These are phyloP conservation scores for Erigeron canadensis DNA, from an alignment of 129 eudicot species.

Conservation along the genomic window DNA sequence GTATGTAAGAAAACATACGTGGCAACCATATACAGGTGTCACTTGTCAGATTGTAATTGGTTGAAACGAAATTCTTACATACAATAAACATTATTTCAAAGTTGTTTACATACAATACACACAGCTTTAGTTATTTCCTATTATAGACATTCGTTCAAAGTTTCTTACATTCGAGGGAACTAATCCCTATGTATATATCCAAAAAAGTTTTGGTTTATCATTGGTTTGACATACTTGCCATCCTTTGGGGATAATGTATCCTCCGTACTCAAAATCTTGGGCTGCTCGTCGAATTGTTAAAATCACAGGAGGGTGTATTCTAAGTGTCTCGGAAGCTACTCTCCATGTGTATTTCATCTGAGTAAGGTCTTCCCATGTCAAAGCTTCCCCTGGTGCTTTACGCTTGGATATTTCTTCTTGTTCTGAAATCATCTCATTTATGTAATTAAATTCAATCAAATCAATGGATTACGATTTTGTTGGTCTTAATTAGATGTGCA, in stretches of 20 bases:
- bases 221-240: constrained; percentile 43
- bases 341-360: constrained; percentile 49
- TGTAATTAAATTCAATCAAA: background rate
- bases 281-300: constrained; percentile 25
- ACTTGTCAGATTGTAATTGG: too few relatives aligned
- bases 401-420: constrained; percentile 33
- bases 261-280: constrained; percentile 38
- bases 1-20: too few relatives aligned
- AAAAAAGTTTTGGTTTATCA: background rate
- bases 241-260: constrained; percentile 52
- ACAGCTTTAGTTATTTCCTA: too few relatives aligned
- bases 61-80: too few relatives aligned
- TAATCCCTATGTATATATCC: too few relatives aligned
- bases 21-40: too few relatives aligned
- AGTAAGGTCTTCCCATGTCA: constrained; percentile 43
- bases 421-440: constrained; percentile 21
- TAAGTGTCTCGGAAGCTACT: constrained; percentile 39
- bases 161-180: too few relatives aligned
- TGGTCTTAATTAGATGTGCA: too few relatives aligned
- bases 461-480: background rate
- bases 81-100: too few relatives aligned
- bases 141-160: too few relatives aligned
- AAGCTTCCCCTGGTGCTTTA: constrained; percentile 22
- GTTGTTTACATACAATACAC: too few relatives aligned
- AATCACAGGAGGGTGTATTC: constrained; percentile 33